Evolutionary conservation across 495 filamentous ascomycete genomes (phyloP).

Genomic region (Xylaria venustula): DNA sequence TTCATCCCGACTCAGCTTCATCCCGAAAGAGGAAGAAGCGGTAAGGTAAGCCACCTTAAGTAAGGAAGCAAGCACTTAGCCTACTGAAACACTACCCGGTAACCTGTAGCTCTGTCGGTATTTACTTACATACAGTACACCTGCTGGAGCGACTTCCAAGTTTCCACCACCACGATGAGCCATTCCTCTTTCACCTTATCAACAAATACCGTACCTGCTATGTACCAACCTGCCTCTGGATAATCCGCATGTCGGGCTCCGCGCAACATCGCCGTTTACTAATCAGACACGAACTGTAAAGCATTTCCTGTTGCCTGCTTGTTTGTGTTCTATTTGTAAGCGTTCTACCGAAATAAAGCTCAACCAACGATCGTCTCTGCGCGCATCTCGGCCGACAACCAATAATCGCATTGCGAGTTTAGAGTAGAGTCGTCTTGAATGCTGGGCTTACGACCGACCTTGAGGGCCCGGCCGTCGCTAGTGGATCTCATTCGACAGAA

Average conservation of each 20-base stretch:
- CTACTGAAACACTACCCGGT: no score
- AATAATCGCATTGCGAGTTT: not conserved
- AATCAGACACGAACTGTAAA: no score
- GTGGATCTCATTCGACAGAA: constrained; percentile 64
- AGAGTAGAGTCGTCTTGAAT: constrained; percentile 32
- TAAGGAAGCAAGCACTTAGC: not conserved
- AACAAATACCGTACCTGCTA: not conserved
- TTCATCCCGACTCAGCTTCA: not conserved
- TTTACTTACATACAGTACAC: no score
- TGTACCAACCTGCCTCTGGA: no score
- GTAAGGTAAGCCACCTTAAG: constrained; percentile 6
- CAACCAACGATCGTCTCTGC: not conserved
- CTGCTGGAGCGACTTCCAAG: not conserved
- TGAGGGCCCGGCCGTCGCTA: constrained; percentile 70
- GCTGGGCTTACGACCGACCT: constrained; percentile 61
- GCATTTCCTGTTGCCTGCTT: no score
- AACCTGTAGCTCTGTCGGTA: no score
- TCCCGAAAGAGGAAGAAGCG: not conserved
- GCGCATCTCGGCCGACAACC: not conserved
- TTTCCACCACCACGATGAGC: not conserved
- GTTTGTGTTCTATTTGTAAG: no score
- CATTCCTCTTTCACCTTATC: constrained; percentile 1
- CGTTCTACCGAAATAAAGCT: no score
- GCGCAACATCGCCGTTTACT: no score
- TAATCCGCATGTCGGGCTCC: no score